A percentile compares a stretch with the other conserved stretches of the same genome.
Evolutionary conservation across 495 filamentous ascomycete genomes (phyloP).

Genomic region (Aspergillus egyptiacus): DNA sequence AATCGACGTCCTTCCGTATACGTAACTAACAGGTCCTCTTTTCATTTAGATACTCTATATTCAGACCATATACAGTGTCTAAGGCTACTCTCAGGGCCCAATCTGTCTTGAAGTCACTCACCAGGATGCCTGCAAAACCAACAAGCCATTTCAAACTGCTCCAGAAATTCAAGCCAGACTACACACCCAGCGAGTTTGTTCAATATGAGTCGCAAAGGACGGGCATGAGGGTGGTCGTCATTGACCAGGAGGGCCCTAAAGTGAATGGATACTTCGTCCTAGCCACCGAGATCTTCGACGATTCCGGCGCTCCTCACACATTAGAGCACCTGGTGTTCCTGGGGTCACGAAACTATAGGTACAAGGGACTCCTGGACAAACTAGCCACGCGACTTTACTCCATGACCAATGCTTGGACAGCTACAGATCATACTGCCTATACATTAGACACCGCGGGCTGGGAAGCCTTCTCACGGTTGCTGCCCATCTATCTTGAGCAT

Average conservation of each 20-base stretch:
- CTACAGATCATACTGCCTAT: constrained; percentile 93
- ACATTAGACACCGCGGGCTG: constrained; percentile 91
- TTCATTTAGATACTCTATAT: constrained; percentile 2
- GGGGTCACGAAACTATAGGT: constrained; percentile 90
- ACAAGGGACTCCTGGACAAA: constrained; percentile 92
- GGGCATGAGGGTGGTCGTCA: constrained; percentile 88
- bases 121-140: constrained; percentile 35
- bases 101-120: constrained; percentile 20
- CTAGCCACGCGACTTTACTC: constrained; percentile 90
- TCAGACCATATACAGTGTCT: constrained; percentile 18
- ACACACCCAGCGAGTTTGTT: constrained; percentile 75
- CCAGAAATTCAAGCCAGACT: constrained; percentile 81
- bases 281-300: constrained; percentile 95
- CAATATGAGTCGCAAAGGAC: constrained; percentile 85
- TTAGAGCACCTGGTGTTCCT: constrained; percentile 96
- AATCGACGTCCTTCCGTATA: neutral
- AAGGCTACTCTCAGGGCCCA: constrained; percentile 1
- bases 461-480: constrained; percentile 90
- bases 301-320: constrained; percentile 92
- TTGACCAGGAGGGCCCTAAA: constrained; percentile 88
- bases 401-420: constrained; percentile 91
- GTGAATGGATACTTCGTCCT: constrained; percentile 90
- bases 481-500: constrained; percentile 95
- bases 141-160: constrained; percentile 68
- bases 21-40: neutral